Conservation (phyloP, 352 stramenopile genomes). For the Peronospora farinosa region DNA sequence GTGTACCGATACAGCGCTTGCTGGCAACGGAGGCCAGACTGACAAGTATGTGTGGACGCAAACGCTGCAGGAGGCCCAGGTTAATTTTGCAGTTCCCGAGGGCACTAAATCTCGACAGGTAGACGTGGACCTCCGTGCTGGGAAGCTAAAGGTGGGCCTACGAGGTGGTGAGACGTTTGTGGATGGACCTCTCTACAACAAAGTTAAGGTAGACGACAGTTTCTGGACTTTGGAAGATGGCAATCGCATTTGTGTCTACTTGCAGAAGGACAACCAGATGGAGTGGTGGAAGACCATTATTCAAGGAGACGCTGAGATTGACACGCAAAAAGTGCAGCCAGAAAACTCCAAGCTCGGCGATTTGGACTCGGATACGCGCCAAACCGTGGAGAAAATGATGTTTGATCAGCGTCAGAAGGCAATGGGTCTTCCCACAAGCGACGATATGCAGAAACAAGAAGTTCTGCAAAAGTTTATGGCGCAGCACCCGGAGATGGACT, state of each 20-base stretch:
- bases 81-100: slow-evolving; percentile 88
- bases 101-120: slow-evolving; percentile 92
- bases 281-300: slow-evolving; percentile 99
- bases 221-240: slow-evolving; percentile 97
- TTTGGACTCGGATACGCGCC: slow-evolving; percentile 95
- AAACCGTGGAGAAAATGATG: slow-evolving; percentile 99
- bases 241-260: slow-evolving; percentile 87
- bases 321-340: slow-evolving; percentile 97
- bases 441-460: slow-evolving; percentile 97
- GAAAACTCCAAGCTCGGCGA: slow-evolving; percentile 98
- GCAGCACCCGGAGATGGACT: slow-evolving; percentile 99
- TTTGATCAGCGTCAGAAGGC: slow-evolving; percentile 96
- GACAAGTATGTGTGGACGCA: slow-evolving; percentile 98
- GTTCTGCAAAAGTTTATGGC: slow-evolving; percentile 99
- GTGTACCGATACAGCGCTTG: slow-evolving; percentile 43
- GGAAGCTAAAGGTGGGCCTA: slow-evolving; percentile 86
- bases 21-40: slow-evolving; percentile 89
- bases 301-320: slow-evolving; percentile 92
- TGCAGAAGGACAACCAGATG: slow-evolving; percentile 99
- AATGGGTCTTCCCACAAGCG: slow-evolving; percentile 92
- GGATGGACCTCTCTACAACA: slow-evolving; percentile 91
- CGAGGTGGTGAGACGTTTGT: slow-evolving; percentile 70
- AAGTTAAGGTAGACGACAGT: slow-evolving; percentile 96
- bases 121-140: slow-evolving; percentile 88
- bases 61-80: slow-evolving; percentile 93